phyloP scores from a whole-genome alignment of 768 basidiomycete genomes.

The Podaxis carcinomalis region DNA sequence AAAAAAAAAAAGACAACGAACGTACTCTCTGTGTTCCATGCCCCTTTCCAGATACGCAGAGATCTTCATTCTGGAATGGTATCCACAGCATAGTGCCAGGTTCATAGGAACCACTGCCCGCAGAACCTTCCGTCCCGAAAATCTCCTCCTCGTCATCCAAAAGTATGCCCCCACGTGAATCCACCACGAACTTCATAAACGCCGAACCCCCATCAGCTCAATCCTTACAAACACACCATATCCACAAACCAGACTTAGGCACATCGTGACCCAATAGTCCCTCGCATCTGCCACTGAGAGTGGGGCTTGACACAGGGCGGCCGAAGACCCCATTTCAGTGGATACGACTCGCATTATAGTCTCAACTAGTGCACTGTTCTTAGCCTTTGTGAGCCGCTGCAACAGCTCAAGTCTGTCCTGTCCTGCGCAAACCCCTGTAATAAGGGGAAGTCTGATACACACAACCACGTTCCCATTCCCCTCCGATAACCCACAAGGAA shows the following conservation, averaged over 20 bases:
- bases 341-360: conserved; percentile 41
- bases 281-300: conserved; percentile 30
- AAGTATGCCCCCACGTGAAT: conserved; percentile 33
- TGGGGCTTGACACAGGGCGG: conserved; percentile 40
- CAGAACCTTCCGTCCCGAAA: background rate
- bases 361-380: conserved; percentile 40
- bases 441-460: background rate
- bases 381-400: conserved; percentile 40
- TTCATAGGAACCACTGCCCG: conserved; percentile 5
- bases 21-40: conserved; percentile 23
- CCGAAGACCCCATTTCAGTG: conserved; percentile 49
- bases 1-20: background rate
- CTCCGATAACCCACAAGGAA: conserved; percentile 26
- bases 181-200: conserved; percentile 30
- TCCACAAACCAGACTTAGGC: conserved; percentile 52
- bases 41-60: conserved; percentile 39
- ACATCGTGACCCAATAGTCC: conserved; percentile 42
- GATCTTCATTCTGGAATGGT: conserved; percentile 63
- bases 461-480: conserved; percentile 28
- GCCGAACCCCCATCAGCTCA: background rate
- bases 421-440: too few relatives aligned
- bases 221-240: background rate
- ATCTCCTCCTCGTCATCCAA: conserved; percentile 26
- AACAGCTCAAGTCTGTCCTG: background rate
- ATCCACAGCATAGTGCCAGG: conserved; percentile 35